A percentile compares a stretch with the other conserved stretches of the same genome.
Evolutionary conservation across 2,329 filamentous ascomycete species (phyloP).

Genomic region (Colletotrichum sp.): DNA sequence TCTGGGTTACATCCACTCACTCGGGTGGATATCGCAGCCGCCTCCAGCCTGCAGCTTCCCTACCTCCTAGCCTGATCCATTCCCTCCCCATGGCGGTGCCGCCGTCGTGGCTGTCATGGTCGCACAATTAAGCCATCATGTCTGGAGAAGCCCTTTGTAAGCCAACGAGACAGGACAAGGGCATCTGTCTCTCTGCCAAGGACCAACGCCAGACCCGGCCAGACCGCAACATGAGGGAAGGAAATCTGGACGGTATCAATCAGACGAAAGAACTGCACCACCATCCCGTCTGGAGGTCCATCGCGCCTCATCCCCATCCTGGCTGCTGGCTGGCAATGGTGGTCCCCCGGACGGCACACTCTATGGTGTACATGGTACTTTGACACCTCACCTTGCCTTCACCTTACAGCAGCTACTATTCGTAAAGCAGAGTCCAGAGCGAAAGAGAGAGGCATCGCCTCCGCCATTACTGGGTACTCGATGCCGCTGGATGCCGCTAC

Average conservation of each 20-base stretch:
- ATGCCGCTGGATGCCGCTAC: constrained; percentile 15
- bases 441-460: not conserved
- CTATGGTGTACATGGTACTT: not conserved
- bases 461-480: constrained; percentile 16
- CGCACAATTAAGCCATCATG: not conserved
- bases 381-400: constrained; percentile 6
- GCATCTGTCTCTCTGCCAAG: not conserved
- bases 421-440: not conserved
- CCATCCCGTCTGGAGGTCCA: not conserved
- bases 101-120: not conserved
- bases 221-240: not conserved
- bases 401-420: not conserved
- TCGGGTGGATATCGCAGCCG: not conserved
- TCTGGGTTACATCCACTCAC: not conserved
- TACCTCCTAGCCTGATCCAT: not conserved
- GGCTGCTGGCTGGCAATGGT: not conserved
- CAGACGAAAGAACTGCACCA: constrained; percentile 16
- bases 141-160: not conserved
- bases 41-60: not conserved
- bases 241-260: constrained; percentile 14
- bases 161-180: not conserved
- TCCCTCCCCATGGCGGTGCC: not conserved
- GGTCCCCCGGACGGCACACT: not conserved
- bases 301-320: not conserved
- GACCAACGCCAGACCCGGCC: not conserved